phyloP scores from a whole-genome alignment of 2,329 filamentous ascomycete genomes.

The Thielaviopsis euricoi region DNA sequence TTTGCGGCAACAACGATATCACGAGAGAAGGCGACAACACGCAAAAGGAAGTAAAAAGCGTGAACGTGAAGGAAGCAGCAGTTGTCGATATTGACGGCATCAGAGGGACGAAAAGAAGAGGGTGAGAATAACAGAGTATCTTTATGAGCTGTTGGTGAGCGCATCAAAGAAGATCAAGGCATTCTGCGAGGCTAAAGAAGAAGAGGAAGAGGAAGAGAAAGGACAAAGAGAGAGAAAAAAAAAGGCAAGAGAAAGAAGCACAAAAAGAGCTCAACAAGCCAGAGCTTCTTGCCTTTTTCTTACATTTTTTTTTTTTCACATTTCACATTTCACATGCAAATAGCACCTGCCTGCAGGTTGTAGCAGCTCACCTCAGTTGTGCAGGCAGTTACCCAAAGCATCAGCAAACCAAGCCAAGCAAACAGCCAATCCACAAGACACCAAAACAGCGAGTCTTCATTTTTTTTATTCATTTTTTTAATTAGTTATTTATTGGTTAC shows the following conservation, averaged over 20 bases:
- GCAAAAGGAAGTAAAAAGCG: slow-evolving; percentile 1
- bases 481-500: neutral
- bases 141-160: neutral
- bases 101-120: no score
- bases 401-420: slow-evolving; percentile 9
- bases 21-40: neutral
- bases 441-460: no score
- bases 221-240: neutral
- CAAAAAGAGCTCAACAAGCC: neutral
- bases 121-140: no score
- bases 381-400: neutral
- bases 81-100: no score
- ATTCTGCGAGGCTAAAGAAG: neutral
- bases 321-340: no score
- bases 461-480: no score
- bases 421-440: no score
- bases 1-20: no score
- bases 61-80: no score
- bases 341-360: no score
- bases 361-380: no score
- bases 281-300: neutral
- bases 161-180: neutral
- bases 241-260: neutral
- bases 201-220: neutral
- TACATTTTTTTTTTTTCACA: neutral